A percentile compares a stretch with the other conserved stretches of the same genome.
Evolutionary conservation across 768 basidiomycete species (phyloP).

Genomic region (Leccinellum luteum): DNA sequence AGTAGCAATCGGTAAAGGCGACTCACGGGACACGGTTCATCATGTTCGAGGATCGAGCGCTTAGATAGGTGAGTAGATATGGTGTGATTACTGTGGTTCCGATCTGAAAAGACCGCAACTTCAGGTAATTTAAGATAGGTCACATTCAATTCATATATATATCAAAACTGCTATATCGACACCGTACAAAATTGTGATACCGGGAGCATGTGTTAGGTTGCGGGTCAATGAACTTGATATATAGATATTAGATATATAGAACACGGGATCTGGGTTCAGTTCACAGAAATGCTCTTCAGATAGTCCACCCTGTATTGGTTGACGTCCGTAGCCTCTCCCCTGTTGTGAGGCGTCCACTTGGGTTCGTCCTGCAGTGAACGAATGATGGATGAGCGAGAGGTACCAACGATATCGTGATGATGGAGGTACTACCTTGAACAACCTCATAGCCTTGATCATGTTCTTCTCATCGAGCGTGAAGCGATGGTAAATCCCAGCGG

Average conservation of each 20-base stretch:
- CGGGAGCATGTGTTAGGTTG: neutral
- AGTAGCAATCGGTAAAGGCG: neutral
- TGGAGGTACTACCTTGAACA: conserved; percentile 69
- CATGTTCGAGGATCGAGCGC: neutral
- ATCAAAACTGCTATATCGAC: neutral
- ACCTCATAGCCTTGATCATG: conserved; percentile 69
- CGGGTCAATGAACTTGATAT: neutral
- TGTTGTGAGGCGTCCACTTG: conserved; percentile 82
- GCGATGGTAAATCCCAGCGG: conserved; percentile 91
- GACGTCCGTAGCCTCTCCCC: conserved; percentile 56
- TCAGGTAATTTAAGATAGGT: too few relatives aligned
- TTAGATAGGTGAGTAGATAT: neutral
- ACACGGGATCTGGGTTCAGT: conserved; percentile 9
- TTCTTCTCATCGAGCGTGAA: conserved; percentile 87
- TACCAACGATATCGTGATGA: neutral
- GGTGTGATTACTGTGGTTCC: too few relatives aligned
- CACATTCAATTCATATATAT: too few relatives aligned
- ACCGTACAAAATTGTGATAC: neutral
- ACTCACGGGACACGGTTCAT: neutral
- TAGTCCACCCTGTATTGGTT: conserved; percentile 66
- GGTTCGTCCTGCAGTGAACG: conserved; percentile 70
- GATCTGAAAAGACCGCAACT: too few relatives aligned
- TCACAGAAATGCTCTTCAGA: conserved; percentile 46
- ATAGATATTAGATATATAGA: neutral
- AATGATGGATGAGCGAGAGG: neutral